These are phyloP conservation scores for Mimosa bimucronata DNA, from an alignment of 306 rosid species.

Conservation along the genomic window DNA sequence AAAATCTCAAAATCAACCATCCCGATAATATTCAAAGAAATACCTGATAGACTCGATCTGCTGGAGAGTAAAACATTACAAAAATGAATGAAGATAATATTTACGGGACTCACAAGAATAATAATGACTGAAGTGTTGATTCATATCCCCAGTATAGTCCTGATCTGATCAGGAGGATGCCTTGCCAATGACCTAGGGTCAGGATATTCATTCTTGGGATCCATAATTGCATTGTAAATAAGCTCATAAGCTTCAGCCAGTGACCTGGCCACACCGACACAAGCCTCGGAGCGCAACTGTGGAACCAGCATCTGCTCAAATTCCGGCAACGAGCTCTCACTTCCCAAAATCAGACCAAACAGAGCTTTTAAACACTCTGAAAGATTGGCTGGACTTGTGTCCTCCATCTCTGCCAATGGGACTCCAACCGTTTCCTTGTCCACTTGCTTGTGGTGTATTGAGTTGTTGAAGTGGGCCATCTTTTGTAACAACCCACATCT, in stretches of 20 bases:
- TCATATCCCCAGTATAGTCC: conserved; percentile 93
- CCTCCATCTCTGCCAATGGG: conserved; percentile 82
- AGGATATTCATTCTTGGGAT: conserved; percentile 81
- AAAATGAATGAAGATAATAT: conserved; percentile 30
- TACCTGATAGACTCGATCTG: conserved; percentile 24
- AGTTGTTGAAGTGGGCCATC: conserved; percentile 62
- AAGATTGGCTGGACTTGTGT: conserved; percentile 65
- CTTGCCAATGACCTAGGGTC: conserved; percentile 92
- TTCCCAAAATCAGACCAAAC: conserved; percentile 87
- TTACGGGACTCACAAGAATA: conserved; percentile 30
- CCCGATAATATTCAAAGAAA: conserved; percentile 1
- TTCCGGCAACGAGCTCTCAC: conserved; percentile 85
- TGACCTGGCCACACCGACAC: conserved; percentile 76
- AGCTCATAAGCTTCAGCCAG: conserved; percentile 82
- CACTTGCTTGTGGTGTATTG: conserved; percentile 43
- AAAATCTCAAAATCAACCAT: conserved; percentile 18
- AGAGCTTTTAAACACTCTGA: conserved; percentile 78
- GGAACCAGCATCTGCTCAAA: conserved; percentile 97
- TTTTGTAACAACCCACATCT: conserved; percentile 78
- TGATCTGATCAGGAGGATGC: conserved; percentile 98
- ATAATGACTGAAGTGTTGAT: conserved; percentile 10
- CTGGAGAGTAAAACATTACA: conserved; percentile 15
- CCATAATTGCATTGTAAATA: conserved; percentile 78
- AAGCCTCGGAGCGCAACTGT: conserved; percentile 85
- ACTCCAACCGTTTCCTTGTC: conserved; percentile 39